These are phyloP conservation scores for Gyromitra esculenta DNA, from an alignment of 2,329 filamentous ascomycete genomes.

Conservation along the genomic window DNA sequence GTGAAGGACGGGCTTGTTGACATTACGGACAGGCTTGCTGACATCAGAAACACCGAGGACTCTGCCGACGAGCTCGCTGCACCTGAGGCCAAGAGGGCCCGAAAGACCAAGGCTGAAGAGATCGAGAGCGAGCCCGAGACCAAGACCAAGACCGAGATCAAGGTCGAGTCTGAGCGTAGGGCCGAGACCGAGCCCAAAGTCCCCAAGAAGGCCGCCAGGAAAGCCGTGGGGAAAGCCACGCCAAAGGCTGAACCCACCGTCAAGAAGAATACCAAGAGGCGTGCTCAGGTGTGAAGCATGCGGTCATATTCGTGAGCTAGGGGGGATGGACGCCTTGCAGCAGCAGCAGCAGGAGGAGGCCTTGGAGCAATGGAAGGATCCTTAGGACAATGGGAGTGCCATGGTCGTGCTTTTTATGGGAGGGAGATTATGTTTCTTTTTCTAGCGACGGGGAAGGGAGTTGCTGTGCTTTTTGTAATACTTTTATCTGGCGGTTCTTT, in stretches of 20 bases:
- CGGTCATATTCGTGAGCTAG: not conserved
- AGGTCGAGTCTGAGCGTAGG: not conserved
- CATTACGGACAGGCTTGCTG: not conserved
- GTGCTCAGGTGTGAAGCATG: not conserved
- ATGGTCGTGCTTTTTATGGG: too few relatives aligned
- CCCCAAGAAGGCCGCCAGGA: not conserved
- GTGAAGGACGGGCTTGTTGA: not conserved
- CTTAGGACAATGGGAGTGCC: too few relatives aligned
- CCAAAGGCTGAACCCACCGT: not conserved
- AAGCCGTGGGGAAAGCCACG: not conserved
- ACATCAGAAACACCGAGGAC: not conserved
- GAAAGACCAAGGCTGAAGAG: not conserved
- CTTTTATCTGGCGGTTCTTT: too few relatives aligned
- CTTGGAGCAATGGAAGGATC: too few relatives aligned
- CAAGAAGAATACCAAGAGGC: constrained; percentile 1
- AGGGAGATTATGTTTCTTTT: too few relatives aligned
- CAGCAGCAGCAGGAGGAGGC: too few relatives aligned
- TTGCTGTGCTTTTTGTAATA: too few relatives aligned
- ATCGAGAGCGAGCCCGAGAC: not conserved
- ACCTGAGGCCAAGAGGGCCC: not conserved
- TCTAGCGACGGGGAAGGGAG: too few relatives aligned
- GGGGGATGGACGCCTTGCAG: too few relatives aligned
- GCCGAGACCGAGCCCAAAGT: not conserved
- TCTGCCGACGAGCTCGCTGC: not conserved
- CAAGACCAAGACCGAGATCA: not conserved